phyloP scores from a whole-genome alignment of 495 filamentous ascomycete species.

The Tuber aestivum region DNA sequence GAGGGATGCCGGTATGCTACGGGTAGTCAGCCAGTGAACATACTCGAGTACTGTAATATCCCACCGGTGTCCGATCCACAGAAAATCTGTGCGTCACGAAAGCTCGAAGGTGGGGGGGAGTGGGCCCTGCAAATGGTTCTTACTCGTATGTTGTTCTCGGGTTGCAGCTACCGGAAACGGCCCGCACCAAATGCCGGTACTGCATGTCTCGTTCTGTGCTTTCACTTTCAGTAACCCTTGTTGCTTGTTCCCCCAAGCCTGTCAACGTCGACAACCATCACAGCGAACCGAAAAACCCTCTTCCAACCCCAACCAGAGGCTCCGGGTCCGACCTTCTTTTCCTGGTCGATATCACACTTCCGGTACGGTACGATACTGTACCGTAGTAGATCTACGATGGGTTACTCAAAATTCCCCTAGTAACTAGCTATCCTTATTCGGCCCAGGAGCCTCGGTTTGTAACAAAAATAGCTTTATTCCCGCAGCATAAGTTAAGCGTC shows the following conservation, averaged over 20 bases:
- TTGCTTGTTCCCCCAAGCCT: background rate
- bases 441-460: background rate
- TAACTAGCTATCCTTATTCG: background rate
- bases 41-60: too few relatives aligned
- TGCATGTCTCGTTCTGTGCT: background rate
- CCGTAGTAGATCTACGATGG: background rate
- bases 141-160: background rate
- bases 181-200: background rate
- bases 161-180: constrained; percentile 3
- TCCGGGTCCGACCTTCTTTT: background rate
- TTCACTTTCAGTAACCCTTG: background rate
- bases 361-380: too few relatives aligned
- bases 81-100: background rate
- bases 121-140: background rate
- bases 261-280: constrained; percentile 2
- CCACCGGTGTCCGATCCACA: background rate
- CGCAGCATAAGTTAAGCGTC: background rate
- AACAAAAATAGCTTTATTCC: background rate
- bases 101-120: background rate
- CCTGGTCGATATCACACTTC: background rate
- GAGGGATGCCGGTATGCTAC: too few relatives aligned
- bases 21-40: background rate
- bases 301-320: background rate
- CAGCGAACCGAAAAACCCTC: background rate
- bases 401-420: background rate